Percentiles rank a stretch among this genome's conserved stretches.
phyloP scores from a whole-genome alignment of 2,329 filamentous ascomycete genomes.

The Botrytis galanthina region DNA sequence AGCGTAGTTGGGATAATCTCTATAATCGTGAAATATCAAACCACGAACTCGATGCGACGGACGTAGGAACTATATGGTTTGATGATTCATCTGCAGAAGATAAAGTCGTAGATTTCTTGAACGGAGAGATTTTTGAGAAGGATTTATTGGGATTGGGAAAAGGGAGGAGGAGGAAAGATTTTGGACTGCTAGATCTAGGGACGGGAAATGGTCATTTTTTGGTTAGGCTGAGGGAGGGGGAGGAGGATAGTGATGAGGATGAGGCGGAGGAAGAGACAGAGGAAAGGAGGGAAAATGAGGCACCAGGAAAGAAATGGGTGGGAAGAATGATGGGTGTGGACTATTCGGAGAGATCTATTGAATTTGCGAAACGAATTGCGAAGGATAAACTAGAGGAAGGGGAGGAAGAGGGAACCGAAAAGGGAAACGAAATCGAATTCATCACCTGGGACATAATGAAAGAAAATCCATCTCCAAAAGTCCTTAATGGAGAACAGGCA shows the following conservation, averaged over 20 bases:
- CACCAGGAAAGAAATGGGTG: constrained; percentile 63
- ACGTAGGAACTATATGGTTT: constrained; percentile 95
- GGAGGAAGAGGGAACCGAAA: constrained; percentile 28
- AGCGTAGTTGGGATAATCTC: constrained; percentile 67
- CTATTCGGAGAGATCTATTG: constrained; percentile 74
- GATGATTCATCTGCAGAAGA: constrained; percentile 85
- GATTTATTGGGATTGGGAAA: constrained; percentile 25
- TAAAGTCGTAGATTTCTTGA: constrained; percentile 67
- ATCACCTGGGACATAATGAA: constrained; percentile 51
- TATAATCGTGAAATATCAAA: constrained; percentile 72
- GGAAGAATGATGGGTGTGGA: constrained; percentile 82
- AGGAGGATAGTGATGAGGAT: constrained; percentile 29
- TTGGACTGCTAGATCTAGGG: constrained; percentile 78
- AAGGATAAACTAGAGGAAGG: constrained; percentile 35
- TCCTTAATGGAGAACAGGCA: constrained; percentile 25
- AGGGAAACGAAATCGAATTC: constrained; percentile 43
- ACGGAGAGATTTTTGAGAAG: constrained; percentile 25
- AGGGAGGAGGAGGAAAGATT: constrained; percentile 33
- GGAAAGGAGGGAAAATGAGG: constrained; percentile 49
- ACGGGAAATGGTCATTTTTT: constrained; percentile 92
- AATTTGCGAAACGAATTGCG: constrained; percentile 67
- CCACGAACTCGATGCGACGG: constrained; percentile 66
- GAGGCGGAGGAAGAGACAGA: constrained; percentile 50
- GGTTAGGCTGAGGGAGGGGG: constrained; percentile 66
- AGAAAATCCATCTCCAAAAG: constrained; percentile 40